Conservation (phyloP, 2,329 filamentous ascomycete species). For the Diaporthe citri region DNA sequence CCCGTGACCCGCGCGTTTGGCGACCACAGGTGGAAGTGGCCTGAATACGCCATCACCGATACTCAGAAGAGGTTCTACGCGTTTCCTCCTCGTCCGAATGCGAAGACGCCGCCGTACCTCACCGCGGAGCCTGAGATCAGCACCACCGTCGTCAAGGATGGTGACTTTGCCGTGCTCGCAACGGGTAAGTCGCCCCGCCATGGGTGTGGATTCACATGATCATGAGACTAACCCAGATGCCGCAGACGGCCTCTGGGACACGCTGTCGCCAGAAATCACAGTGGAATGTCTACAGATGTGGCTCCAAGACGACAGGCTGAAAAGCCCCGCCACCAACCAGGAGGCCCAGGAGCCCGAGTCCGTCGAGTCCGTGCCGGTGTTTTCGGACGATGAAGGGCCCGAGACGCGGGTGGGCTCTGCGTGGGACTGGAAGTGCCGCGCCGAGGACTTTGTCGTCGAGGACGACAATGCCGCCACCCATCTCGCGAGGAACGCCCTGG, state of each 20-base stretch:
- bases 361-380: neutral
- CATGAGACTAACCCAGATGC: neutral
- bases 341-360: neutral
- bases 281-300: conserved; percentile 54
- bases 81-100: conserved; percentile 57
- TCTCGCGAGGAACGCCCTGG: conserved; percentile 83
- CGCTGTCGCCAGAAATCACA: conserved; percentile 67
- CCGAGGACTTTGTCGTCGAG: conserved; percentile 77
- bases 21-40: conserved; percentile 77
- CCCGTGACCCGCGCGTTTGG: conserved; percentile 76
- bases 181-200: conserved; percentile 47
- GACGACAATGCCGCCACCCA: conserved; percentile 88
- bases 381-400: neutral
- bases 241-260: conserved; percentile 74
- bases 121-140: conserved; percentile 76
- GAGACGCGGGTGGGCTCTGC: neutral
- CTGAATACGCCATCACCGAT: conserved; percentile 54
- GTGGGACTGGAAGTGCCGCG: conserved; percentile 32
- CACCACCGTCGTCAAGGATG: conserved; percentile 63
- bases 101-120: conserved; percentile 73
- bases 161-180: conserved; percentile 73
- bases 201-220: neutral
- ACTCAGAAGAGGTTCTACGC: conserved; percentile 60
- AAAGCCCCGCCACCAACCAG: neutral
- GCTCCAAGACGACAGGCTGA: conserved; percentile 16